Conservation (phyloP, 768 basidiomycete species). For the Sarcodon sp. region DNA sequence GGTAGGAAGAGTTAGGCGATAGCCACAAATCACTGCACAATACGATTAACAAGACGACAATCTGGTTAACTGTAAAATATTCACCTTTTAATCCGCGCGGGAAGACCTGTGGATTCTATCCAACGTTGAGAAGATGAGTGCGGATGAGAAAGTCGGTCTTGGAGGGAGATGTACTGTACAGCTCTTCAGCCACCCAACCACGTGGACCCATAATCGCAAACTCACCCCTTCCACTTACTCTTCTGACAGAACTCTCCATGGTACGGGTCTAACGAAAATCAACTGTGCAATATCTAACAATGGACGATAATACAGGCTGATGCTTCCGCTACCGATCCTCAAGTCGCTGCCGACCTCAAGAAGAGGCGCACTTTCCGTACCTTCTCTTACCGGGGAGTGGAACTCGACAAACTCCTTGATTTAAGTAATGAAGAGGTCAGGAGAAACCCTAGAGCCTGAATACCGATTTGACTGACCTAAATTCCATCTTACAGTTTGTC, state of each 20-base stretch:
- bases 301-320: slow-evolving; percentile 5
- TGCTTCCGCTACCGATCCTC: slow-evolving; percentile 72
- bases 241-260: too few species aligned
- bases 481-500: slow-evolving; percentile 40
- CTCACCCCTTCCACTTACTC: too few species aligned
- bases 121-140: slow-evolving; percentile 31
- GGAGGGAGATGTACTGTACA: slow-evolving; percentile 37
- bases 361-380: slow-evolving; percentile 98
- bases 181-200: slow-evolving; percentile 27
- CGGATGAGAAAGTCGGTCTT: slow-evolving; percentile 7
- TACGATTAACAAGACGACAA: slow-evolving; percentile 1
- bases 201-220: too few species aligned
- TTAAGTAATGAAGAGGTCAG: slow-evolving; percentile 90
- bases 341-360: slow-evolving; percentile 93
- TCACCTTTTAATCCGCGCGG: slow-evolving; percentile 76
- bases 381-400: slow-evolving; percentile 96
- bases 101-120: slow-evolving; percentile 95
- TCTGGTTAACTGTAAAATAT: slow-evolving; percentile 1
- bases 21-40: slow-evolving; percentile 83
- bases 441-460: slow-evolving; percentile 8
- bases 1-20: slow-evolving; percentile 33
- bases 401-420: slow-evolving; percentile 97
- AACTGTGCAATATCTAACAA: too few species aligned
- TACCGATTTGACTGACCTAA: slow-evolving; percentile 1
- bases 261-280: too few species aligned